Evolutionary conservation across 768 basidiomycete species (phyloP).

Genomic region (Galerina sulciceps): DNA sequence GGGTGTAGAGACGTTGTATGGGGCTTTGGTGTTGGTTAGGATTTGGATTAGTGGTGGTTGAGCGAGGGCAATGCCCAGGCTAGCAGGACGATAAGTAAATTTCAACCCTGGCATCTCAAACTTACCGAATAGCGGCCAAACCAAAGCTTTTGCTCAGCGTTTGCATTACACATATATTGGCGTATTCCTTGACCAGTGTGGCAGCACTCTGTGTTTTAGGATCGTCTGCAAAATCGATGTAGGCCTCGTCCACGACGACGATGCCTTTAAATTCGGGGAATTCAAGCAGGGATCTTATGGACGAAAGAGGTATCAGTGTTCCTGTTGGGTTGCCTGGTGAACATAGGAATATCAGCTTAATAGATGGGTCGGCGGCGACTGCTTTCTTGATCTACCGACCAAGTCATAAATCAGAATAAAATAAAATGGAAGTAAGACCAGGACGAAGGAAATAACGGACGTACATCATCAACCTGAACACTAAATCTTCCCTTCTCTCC

Average conservation of each 20-base stretch:
- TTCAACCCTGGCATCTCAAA: neutral
- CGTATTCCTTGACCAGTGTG: slow-evolving; percentile 75
- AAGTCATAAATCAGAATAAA: neutral
- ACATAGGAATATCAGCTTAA: slow-evolving; percentile 93
- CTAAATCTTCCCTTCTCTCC: slow-evolving; percentile 78
- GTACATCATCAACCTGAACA: slow-evolving; percentile 72
- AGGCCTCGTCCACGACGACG: slow-evolving; percentile 95
- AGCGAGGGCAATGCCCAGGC: slow-evolving; percentile 88
- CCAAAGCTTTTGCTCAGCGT: slow-evolving; percentile 97
- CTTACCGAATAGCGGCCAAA: slow-evolving; percentile 91
- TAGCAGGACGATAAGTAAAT: slow-evolving; percentile 30
- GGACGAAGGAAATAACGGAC: slow-evolving; percentile 24
- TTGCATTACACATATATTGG: slow-evolving; percentile 93
- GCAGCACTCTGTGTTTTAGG: slow-evolving; percentile 59
- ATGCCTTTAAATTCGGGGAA: slow-evolving; percentile 88
- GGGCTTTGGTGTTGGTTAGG: slow-evolving; percentile 94
- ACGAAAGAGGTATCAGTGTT: slow-evolving; percentile 75
- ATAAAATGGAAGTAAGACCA: neutral
- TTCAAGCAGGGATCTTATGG: slow-evolving; percentile 72
- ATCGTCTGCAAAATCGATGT: slow-evolving; percentile 85
- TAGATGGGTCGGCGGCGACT: slow-evolving; percentile 69
- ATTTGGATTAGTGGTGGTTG: slow-evolving; percentile 91
- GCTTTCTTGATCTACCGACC: slow-evolving; percentile 67
- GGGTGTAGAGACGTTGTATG: slow-evolving; percentile 94
- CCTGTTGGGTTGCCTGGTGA: slow-evolving; percentile 98